Conservation (phyloP, 805 yeast species). For the Candida anglica region DNA sequence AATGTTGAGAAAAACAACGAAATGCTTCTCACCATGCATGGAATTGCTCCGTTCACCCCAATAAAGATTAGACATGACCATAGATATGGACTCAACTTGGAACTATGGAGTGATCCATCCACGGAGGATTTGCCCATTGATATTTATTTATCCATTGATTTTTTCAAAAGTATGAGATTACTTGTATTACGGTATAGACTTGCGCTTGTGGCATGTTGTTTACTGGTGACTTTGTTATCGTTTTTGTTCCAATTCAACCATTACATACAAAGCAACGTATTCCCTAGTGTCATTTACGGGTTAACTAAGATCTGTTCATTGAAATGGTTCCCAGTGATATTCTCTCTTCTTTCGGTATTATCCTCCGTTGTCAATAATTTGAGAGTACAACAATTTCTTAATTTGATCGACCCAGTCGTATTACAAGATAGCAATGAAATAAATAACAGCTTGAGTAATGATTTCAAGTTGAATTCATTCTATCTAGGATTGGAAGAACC, state of each 20-base stretch:
- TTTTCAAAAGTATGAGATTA: conserved; percentile 58
- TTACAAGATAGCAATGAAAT: conserved; percentile 43
- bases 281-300: conserved; percentile 32
- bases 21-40: conserved; percentile 44
- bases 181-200: conserved; percentile 76
- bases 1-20: conserved; percentile 31
- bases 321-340: conserved; percentile 17
- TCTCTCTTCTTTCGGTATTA: conserved; percentile 22
- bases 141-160: conserved; percentile 45
- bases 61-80: conserved; percentile 27
- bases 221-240: conserved; percentile 51
- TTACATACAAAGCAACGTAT: conserved; percentile 28
- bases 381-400: conserved; percentile 34
- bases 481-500: conserved; percentile 65
- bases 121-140: conserved; percentile 28
- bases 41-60: conserved; percentile 69
- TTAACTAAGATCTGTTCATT: conserved; percentile 33
- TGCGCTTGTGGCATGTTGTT: conserved; percentile 66
- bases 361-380: conserved; percentile 32
- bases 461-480: conserved; percentile 48
- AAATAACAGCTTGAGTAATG: conserved; percentile 28
- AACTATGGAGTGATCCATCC: conserved; percentile 47
- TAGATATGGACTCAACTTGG: conserved; percentile 31
- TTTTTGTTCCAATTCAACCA: conserved; percentile 51
- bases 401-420: conserved; percentile 51